Base-by-base conservation (phyloP, 2,329 filamentous ascomycete genomes). In the Nigrograna mackinnonii region DNA sequence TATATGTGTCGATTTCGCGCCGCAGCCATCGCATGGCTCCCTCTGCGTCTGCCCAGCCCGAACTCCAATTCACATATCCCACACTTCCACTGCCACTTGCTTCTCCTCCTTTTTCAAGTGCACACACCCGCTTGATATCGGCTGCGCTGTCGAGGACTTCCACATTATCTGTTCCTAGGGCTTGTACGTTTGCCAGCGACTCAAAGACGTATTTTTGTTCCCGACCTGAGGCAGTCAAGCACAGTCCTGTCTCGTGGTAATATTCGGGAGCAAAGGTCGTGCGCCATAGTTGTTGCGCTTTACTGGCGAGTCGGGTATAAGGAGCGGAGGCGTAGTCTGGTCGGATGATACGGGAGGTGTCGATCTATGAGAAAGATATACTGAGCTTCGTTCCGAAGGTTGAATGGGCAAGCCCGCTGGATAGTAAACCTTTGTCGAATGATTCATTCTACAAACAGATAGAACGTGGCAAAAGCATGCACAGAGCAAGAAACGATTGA, bases 31-130 rank as follows among this genome's bases (percentile, higher is more conserved):
- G 67, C 83, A 92, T 88, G 12, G 78, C 81, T 34, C 77, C 79
- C 48, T 84, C 85, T 0, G 89, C 89, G 62, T 95, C 80, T 2
- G 86, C 89, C 90, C 90, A 95, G 5, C 90, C 90, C 28, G 84
- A 86, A 20, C 78, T 75, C 39, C 77, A 76, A 65, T 95, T 95
- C 40, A 87, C 69, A 67, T 91, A 95, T 17, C 86, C 89, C 50
- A 76, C 83, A 49, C 76, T 78, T 12, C 83, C 88, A 31, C 54
- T 55, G 4, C 22, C 22, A 22, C 39, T 39, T 16, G 7, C 30
- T 20, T 9, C 9, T 21, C 76, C 77, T 44, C 47, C 54, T 7
- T 68, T 68, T 13, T 72, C 69, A 20, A 71, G 66, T 2, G 71
- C 69, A 22, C 70, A 70, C 4, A 67, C 62, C 37, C 58, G 53